Evolutionary conservation across 768 basidiomycete species (phyloP), one percentile per base, ranked within the genome.

Genomic region (Phlebiopsis gigantea): DNA sequence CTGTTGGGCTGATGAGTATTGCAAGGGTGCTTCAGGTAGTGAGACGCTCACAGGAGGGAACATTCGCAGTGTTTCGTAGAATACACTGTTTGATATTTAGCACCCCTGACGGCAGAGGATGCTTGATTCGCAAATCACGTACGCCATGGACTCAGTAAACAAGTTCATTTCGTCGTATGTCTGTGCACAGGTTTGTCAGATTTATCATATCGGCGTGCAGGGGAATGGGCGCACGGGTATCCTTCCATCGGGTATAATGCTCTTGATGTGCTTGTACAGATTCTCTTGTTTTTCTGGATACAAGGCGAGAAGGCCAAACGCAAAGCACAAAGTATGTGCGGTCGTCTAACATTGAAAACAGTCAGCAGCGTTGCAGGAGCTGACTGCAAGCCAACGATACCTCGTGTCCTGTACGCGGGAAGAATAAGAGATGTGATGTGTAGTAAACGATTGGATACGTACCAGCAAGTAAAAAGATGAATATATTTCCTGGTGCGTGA

Each of bases 391-490:
- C 26, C n/a, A 30, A n/a, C 7, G 28, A 9, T 52, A 79, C 80
- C 71, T 84, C 83, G 58, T 84, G 81, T 8, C 65, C 65, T 49
- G 42, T 7, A 15, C 21, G 26, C 39, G 6, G 12, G n/a, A 41
- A 44, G 15, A 19, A 17, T 39, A 22, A 29, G 31, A 49, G 26
- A 31, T 14, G 4, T 17, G 4, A 2, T 5, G 10, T 26, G 46
- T 7, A 28, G 43, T 7, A 44, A 44, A 14, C 14, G 31, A 14
- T 34, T 34, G 14, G 7, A 22, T 22, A 53, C 62, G n/a, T 48
- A 64, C 84, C 68, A 22, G 84, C 85, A n/a, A 87, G 63, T 21
- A 85, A 62, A 57, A 75, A 72, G 19, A 77, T 69, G 64, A 73
- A 77, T 12, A 72, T 61, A 56, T 77, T 75, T 10, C 70, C 71